Base-by-base conservation (phyloP, 2,329 filamentous ascomycete species). In the Cercospora nicotianae region DNA sequence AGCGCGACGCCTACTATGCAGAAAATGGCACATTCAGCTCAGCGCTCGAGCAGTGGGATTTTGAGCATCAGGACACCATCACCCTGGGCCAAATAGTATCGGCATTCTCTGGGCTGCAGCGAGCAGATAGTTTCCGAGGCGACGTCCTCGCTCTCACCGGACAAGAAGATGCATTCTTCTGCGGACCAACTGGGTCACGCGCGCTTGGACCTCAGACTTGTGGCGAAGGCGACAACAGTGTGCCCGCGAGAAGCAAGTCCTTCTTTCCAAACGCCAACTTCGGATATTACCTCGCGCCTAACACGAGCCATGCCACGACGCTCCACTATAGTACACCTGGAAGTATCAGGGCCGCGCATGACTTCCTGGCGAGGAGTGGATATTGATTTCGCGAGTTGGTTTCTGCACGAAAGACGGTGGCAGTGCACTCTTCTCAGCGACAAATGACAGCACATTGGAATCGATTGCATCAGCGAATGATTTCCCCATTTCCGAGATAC, bases 91-190 rank as follows among this genome's bases (percentile, higher is more conserved):
- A 72, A 45, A 70, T 72, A 39, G 60, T 66, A 9, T 65, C 68
- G 10, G 68, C 68, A 31, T 72, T 72, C 59, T 65, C 64, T 18
- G 70, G 68, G 10, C 60, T 72, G 1, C 33, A 69, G 36, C 42
- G 60, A 13, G 70, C 70, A 13, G 65, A 68, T 12, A 42, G 39
- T 2, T 72, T 42, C 31, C 68, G 16, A 20, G 68, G 70, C 13
- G 66, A 70, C 30, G 68, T 72, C 23, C 57, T 70, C 20, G 68
- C 60, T 31, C 28, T 72, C 5, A 72, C 70, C 12, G 68, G 70
- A 5, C 64, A 70, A 26, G 64, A 72, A 18, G 70, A 70, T 57
- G 70, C 70, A 7, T 70, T 72, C 66, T 70, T 72, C 62, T 72
- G 70, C 63, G 69, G 69, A 13, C 67, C 69, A 2, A 71, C 69